Percentiles rank a stretch among this genome's conserved stretches.
Evolutionary conservation across 2,329 filamentous ascomycete genomes (phyloP).

Genomic region (Chaetomiaceae sp.): DNA sequence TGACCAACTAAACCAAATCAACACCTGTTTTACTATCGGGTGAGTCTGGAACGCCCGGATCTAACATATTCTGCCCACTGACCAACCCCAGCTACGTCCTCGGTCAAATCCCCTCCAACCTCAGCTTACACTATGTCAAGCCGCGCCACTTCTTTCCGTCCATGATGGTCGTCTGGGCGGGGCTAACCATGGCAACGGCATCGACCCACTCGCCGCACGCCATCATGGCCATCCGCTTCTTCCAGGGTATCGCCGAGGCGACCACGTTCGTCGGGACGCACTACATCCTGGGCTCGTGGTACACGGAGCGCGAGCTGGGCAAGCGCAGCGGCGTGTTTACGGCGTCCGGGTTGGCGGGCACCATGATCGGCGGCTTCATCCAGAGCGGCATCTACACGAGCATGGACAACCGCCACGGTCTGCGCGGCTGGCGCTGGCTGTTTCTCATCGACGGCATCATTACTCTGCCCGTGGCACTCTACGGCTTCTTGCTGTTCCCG

Average conservation of each 20-base stretch:
- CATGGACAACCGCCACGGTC: slow-evolving; percentile 43
- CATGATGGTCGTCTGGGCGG: slow-evolving; percentile 62
- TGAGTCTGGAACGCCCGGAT: slow-evolving; percentile 27
- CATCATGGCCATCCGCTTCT: slow-evolving; percentile 58
- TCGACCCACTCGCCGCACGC: slow-evolving; percentile 45
- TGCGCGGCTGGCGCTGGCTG: slow-evolving; percentile 54
- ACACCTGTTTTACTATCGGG: slow-evolving; percentile 45
- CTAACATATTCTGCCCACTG: not conserved
- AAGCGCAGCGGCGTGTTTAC: slow-evolving; percentile 60
- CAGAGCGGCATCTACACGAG: slow-evolving; percentile 49
- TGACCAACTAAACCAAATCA: slow-evolving; percentile 50
- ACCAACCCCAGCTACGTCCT: slow-evolving; percentile 36
- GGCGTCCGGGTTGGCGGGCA: slow-evolving; percentile 54
- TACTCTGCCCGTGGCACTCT: slow-evolving; percentile 52
- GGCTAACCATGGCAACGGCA: slow-evolving; percentile 59
- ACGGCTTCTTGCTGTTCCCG: slow-evolving; percentile 51
- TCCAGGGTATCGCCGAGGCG: slow-evolving; percentile 52
- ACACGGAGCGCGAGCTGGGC: slow-evolving; percentile 56
- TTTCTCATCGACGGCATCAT: slow-evolving; percentile 52
- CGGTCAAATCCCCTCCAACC: slow-evolving; percentile 58
- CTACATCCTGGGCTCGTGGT: slow-evolving; percentile 59
- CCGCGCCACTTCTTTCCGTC: slow-evolving; percentile 60
- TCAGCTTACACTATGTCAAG: slow-evolving; percentile 59
- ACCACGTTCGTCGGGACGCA: slow-evolving; percentile 55
- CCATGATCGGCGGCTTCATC: slow-evolving; percentile 59